Evolutionary conservation across 2,329 filamentous ascomycete species (phyloP).

Genomic region (Clonostachys sp.): DNA sequence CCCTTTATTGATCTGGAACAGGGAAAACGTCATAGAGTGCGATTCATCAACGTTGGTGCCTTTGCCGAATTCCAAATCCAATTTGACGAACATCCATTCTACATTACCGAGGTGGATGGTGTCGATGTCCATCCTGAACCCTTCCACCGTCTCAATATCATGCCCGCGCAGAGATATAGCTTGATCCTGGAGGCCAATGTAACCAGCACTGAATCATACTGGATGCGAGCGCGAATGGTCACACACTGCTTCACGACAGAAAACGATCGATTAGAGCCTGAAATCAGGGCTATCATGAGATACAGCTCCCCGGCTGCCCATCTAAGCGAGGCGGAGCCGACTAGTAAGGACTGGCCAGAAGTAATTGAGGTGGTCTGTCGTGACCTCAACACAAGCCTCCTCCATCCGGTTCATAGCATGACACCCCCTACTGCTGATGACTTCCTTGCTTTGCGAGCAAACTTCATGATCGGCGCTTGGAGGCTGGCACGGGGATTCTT

Average conservation of each 20-base stretch:
- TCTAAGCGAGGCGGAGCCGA: slow-evolving; percentile 9
- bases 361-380: slow-evolving; percentile 41
- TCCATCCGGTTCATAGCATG: slow-evolving; percentile 29
- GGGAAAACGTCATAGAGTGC: slow-evolving; percentile 44
- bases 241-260: slow-evolving; percentile 28
- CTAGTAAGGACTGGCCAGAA: slow-evolving; percentile 44
- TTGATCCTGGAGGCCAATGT: slow-evolving; percentile 36
- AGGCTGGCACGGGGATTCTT: slow-evolving; percentile 48
- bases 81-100: slow-evolving; percentile 62
- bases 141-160: slow-evolving; percentile 45
- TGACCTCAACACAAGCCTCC: slow-evolving; percentile 45
- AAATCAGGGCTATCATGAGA: slow-evolving; percentile 20
- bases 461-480: slow-evolving; percentile 52
- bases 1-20: slow-evolving; percentile 37
- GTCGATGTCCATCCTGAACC: slow-evolving; percentile 45
- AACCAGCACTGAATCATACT: slow-evolving; percentile 48
- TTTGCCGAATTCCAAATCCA: slow-evolving; percentile 70
- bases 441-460: slow-evolving; percentile 41
- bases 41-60: slow-evolving; percentile 55
- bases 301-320: slow-evolving; percentile 9
- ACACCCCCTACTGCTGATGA: slow-evolving; percentile 29
- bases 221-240: slow-evolving; percentile 46
- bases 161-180: slow-evolving; percentile 40
- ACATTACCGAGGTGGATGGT: slow-evolving; percentile 45
- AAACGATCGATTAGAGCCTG: slow-evolving; percentile 20